Percentiles rank a stretch among this genome's conserved stretches.
Evolutionary conservation across 306 rosid species (phyloP).

Genomic region (Dalbergia cochinchinensis): DNA sequence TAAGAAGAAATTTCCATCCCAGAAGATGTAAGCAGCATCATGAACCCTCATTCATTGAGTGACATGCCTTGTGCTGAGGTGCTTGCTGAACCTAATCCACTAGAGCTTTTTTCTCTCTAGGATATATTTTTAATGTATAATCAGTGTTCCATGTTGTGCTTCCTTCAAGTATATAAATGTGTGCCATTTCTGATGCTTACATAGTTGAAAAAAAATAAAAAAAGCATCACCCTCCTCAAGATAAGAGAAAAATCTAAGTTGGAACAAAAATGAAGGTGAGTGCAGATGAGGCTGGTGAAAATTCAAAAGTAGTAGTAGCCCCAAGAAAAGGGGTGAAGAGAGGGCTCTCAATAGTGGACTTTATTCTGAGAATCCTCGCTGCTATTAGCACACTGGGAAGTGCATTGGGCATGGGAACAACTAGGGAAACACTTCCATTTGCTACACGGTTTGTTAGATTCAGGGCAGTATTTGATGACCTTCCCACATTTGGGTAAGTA

Average conservation of each 20-base stretch:
- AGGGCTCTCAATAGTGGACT: slow-evolving; percentile 47
- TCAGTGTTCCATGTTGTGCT: neutral
- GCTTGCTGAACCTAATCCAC: slow-evolving; percentile 44
- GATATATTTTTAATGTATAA: slow-evolving; percentile 5
- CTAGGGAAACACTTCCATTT: slow-evolving; percentile 53
- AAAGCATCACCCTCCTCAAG: neutral
- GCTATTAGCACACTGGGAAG: slow-evolving; percentile 41
- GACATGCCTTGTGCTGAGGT: slow-evolving; percentile 24
- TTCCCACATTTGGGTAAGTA: slow-evolving; percentile 62
- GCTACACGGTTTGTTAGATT: slow-evolving; percentile 48
- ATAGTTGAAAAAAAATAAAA: neutral
- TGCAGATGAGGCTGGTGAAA: slow-evolving; percentile 37
- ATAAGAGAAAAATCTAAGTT: slow-evolving; percentile 23
- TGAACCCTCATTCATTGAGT: neutral
- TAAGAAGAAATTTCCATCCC: slow-evolving; percentile 2
- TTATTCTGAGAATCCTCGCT: slow-evolving; percentile 49
- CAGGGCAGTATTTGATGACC: slow-evolving; percentile 45
- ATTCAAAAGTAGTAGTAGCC: neutral
- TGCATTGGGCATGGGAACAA: slow-evolving; percentile 50
- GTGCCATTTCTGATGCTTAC: slow-evolving; percentile 15
- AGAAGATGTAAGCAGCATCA: slow-evolving; percentile 35
- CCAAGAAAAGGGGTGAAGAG: slow-evolving; percentile 43
- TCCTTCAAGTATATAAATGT: slow-evolving; percentile 41
- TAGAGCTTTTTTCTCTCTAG: neutral
- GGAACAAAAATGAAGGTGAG: slow-evolving; percentile 32